Conservation (phyloP, 2,329 filamentous ascomycete genomes). For the Sporothrix brasiliensis region DNA sequence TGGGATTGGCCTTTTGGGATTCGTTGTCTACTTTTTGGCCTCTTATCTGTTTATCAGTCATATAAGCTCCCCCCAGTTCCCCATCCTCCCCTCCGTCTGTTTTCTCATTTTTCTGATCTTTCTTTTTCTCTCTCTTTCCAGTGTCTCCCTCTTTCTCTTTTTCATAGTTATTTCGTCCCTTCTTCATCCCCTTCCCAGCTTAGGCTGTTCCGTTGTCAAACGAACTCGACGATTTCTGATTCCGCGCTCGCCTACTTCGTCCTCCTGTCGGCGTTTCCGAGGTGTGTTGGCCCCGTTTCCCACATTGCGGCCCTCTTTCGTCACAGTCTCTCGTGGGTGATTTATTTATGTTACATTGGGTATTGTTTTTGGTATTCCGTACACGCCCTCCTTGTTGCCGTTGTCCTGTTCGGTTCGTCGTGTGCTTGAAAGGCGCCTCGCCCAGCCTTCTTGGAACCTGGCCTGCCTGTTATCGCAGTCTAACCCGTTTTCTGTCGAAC, state of each 20-base stretch:
- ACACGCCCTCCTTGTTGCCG: neutral
- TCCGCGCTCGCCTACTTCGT: slow-evolving; percentile 1
- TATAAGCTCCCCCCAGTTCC: slow-evolving; percentile 27
- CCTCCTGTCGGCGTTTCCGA: slow-evolving; percentile 27
- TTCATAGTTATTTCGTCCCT: neutral
- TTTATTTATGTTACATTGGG: neutral
- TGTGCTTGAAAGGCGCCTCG: neutral
- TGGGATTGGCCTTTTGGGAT: neutral
- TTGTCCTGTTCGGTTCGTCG: neutral
- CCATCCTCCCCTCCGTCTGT: neutral
- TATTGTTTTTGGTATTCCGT: neutral
- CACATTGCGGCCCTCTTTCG: slow-evolving; percentile 6
- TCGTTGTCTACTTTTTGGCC: neutral
- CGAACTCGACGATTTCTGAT: neutral
- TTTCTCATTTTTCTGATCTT: neutral
- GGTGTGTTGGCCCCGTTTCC: slow-evolving; percentile 15
- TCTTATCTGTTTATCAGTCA: slow-evolving; percentile 31
- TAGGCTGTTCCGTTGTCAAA: neutral
- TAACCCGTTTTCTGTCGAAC: slow-evolving; percentile 24
- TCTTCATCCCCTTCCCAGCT: slow-evolving; percentile 1
- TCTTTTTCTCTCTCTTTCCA: neutral
- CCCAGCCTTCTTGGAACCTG: neutral
- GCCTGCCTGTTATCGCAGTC: slow-evolving; percentile 27
- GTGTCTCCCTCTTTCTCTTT: slow-evolving; percentile 13
- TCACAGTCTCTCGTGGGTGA: neutral